Evolutionary conservation across 2,329 filamentous ascomycete species (phyloP), one percentile per base, ranked within the genome.

Genomic region (Fulvia fulva): DNA sequence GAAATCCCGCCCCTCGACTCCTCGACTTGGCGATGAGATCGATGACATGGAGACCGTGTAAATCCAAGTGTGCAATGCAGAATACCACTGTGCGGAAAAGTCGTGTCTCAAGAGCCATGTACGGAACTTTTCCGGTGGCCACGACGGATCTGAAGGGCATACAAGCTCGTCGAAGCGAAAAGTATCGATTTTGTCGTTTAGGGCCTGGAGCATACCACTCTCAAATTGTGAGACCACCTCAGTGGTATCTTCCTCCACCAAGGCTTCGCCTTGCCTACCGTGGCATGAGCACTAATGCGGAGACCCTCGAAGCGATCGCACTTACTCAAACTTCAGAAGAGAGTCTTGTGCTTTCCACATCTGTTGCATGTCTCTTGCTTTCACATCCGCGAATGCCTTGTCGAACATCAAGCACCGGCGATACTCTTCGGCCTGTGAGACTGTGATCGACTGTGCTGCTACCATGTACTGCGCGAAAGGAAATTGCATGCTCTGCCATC

Each of bases 261-360:
- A n/a, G n/a, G 28, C 8, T 32, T 32, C 28, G 12, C 12, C 4
- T 16, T n/a, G 1, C 16, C 37, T 41, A 41, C 37, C 37, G 8
- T 19, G 4, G 37, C 16, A 41, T 41, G 37, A 41, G 37, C 16
- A n/a, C 37, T n/a, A n/a, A 19, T 8, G 37, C 16, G 12, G 14
- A n/a, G 4, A n/a, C n/a, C 1, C 37, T 14, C 14, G 16, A n/a
- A 19, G 37, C 37, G 14, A 19, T n/a, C 14, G n/a, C 37, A 41
- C 37, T 19, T 19, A 41, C 37, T 5, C 60, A 30, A 63, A 60
- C 50, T 56, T 56, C 41, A 63, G 49, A 25, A 63, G 37, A 21
- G 55, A 60, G 8, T 28, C 37, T 21, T 56, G 34, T 7, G 28
- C 9, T 8, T 37, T 26, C 60, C 57, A 63, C 8, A 21, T 16